Percentiles rank a stretch among this genome's conserved stretches.
Evolutionary conservation across 2,329 filamentous ascomycete genomes (phyloP).

Genomic region (Calonectria pteridis): DNA sequence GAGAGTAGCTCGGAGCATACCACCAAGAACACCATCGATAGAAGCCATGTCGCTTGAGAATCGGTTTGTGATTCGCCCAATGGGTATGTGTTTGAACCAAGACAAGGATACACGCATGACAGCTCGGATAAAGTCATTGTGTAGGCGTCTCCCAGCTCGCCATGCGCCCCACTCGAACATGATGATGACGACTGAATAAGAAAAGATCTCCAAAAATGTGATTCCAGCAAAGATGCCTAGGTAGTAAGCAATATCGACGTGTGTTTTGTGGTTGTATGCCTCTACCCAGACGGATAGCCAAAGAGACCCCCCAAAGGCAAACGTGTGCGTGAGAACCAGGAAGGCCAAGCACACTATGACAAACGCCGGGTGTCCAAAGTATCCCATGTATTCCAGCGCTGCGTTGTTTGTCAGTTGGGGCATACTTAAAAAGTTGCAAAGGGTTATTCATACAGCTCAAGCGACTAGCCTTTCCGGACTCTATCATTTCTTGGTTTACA

Average conservation of each 20-base stretch:
- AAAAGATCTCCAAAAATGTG: conserved; percentile 57
- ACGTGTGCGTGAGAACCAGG: conserved; percentile 56
- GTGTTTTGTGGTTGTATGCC: conserved; percentile 59
- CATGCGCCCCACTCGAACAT: conserved; percentile 68
- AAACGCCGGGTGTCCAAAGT: conserved; percentile 62
- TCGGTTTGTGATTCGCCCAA: conserved; percentile 66
- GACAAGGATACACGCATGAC: conserved; percentile 66
- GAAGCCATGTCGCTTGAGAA: conserved; percentile 70
- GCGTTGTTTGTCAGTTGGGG: neutral
- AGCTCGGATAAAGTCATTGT: conserved; percentile 64
- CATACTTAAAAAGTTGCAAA: neutral
- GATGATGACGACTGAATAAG: conserved; percentile 57
- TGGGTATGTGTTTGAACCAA: conserved; percentile 68
- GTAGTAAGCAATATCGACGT: conserved; percentile 63
- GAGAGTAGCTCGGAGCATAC: conserved; percentile 58
- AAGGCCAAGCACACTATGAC: conserved; percentile 54
- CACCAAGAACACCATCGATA: conserved; percentile 62
- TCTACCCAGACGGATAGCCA: conserved; percentile 68
- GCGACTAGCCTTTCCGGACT: conserved; percentile 59
- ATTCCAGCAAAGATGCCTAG: conserved; percentile 64
- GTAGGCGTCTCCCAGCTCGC: conserved; percentile 66
- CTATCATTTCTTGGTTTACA: conserved; percentile 61
- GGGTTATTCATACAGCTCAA: conserved; percentile 54
- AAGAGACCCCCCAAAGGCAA: conserved; percentile 57
- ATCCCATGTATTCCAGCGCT: conserved; percentile 65